A percentile compares a stretch with the other conserved stretches of the same genome.
phyloP scores from a whole-genome alignment of 768 basidiomycete genomes.

The Xerocomellus intermedius region DNA sequence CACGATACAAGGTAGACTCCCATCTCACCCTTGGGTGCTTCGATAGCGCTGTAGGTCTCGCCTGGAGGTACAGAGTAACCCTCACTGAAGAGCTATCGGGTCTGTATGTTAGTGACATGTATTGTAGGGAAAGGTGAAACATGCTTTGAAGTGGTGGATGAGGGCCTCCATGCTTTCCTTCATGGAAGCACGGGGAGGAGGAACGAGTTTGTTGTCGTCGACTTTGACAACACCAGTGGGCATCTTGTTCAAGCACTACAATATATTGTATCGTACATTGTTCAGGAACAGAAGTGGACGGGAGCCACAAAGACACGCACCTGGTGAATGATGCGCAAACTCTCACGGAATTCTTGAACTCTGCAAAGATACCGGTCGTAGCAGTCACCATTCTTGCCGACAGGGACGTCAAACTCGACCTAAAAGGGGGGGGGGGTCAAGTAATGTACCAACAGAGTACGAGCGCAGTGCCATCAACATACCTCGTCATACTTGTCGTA shows the following conservation, averaged over 20 bases:
- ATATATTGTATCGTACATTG: background rate
- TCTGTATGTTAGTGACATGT: background rate
- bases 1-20: conserved; percentile 96
- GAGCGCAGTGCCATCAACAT: conserved; percentile 11
- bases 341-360: conserved; percentile 98
- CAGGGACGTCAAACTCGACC: conserved; percentile 98
- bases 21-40: conserved; percentile 99
- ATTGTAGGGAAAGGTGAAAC: background rate
- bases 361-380: conserved; percentile 97
- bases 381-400: conserved; percentile 96
- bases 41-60: conserved; percentile 96
- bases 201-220: conserved; percentile 96
- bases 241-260: conserved; percentile 94
- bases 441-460: background rate
- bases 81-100: conserved; percentile 81
- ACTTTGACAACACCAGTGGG: conserved; percentile 89
- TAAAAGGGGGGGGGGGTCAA: conserved; percentile 23
- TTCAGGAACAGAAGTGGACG: background rate
- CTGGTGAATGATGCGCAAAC: conserved; percentile 82
- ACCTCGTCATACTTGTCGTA: conserved; percentile 98
- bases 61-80: conserved; percentile 95
- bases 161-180: conserved; percentile 99
- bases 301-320: conserved; percentile 30
- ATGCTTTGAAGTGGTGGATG: conserved; percentile 97
- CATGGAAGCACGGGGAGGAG: conserved; percentile 96